Evolutionary conservation across 257 asterid genomes (phyloP), one percentile per base, ranked within the genome.

Genomic region (Plantago ovata): DNA sequence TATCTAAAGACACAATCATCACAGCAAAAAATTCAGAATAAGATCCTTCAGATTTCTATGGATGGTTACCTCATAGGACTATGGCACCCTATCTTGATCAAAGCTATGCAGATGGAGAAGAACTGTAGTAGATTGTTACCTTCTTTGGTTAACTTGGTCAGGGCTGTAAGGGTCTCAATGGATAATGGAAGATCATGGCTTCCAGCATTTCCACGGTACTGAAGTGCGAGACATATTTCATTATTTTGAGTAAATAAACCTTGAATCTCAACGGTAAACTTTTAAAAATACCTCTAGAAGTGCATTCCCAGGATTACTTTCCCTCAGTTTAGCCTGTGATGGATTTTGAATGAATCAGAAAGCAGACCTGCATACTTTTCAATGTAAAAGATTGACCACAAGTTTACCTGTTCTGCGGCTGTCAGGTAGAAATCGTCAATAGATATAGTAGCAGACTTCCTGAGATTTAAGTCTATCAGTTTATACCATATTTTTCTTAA

Each of bases 201-300:
- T 77, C 99, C 99, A 74, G 99, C 99, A 78, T 93, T 93, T 72
- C 97, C 99, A 62, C 97, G 97, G 22, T 72, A 77, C 99, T 93
- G 73, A 43, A 66, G 51, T 51, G 15, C 55, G 58, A 44, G 40
- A 60, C 40, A 65, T 21, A 10, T 40, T 53, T 39, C 10, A 13
- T 55, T 12, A 63, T 63, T 62, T 50, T 20, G 63, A 32, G 10
- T 13, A 47, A 21, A 54, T 10, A 63, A 58, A 61, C 41, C 8
- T 36, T 46, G 16, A 65, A 18, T 20, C 57, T 14, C 39, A 16
- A 6, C 4, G 36, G 64, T 38, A 49, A 36, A 42, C 58, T 52
- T 38, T 58, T 54, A 32, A 49, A 70, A 45, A 43, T 72, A 93
- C 95, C 99, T 93, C 97, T 46, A 93, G 73, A 73, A 93, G 99